Conservation (phyloP, 1,139 yeast genomes). For the Kodamaea sp. region DNA sequence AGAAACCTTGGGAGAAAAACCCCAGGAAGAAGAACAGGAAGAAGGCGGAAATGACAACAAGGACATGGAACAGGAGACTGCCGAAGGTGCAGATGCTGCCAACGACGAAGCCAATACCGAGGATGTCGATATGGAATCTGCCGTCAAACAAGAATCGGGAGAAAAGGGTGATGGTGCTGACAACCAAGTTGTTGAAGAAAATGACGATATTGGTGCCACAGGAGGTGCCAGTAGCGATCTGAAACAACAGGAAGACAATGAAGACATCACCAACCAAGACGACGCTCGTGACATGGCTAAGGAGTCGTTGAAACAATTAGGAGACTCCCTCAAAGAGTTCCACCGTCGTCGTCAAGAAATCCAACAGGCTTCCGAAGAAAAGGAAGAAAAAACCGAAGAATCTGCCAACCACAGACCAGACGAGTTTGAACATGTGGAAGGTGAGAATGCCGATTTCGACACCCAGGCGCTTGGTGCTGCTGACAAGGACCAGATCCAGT, state of each 20-base stretch:
- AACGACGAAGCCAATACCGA: conserved; percentile 54
- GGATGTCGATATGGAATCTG: conserved; percentile 59
- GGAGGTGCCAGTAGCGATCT: conserved; percentile 60
- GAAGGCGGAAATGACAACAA: conserved; percentile 30
- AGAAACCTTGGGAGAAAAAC: conserved; percentile 22
- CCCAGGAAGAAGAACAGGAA: conserved; percentile 28
- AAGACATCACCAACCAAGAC: conserved; percentile 41
- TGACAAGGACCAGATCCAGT: conserved; percentile 72
- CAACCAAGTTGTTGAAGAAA: conserved; percentile 63
- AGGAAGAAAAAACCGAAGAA: conserved; percentile 47
- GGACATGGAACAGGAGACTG: conserved; percentile 27
- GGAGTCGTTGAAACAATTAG: conserved; percentile 82
- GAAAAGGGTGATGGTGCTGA: conserved; percentile 78
- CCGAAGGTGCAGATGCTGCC: conserved; percentile 51
- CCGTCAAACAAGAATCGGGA: conserved; percentile 73
- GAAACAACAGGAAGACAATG: conserved; percentile 42
- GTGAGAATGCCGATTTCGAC: conserved; percentile 70
- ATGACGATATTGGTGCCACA: conserved; percentile 67
- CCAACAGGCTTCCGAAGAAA: conserved; percentile 56
- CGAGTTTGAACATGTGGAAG: conserved; percentile 90
- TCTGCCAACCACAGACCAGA: conserved; percentile 71
- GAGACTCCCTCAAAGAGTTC: conserved; percentile 88
- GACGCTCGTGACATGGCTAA: conserved; percentile 70
- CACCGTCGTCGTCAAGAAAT: conserved; percentile 91
- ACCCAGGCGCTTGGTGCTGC: conserved; percentile 96